Evolutionary conservation across 2,329 filamentous ascomycete species (phyloP), one percentile per base, ranked within the genome.

Genomic region (Verticillium nonalfalfae): DNA sequence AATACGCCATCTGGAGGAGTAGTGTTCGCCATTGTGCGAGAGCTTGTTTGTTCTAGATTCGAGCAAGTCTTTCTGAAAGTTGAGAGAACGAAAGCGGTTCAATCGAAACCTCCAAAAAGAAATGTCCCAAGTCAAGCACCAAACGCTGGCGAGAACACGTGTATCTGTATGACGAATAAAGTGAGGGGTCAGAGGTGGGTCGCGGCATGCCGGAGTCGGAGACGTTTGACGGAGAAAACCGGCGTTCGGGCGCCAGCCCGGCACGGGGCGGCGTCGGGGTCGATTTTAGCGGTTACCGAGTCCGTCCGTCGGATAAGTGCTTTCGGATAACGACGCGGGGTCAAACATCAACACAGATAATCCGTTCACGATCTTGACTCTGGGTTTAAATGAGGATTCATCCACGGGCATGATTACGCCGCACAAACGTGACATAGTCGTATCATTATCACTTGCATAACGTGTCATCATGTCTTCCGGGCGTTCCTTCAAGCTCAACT

Each of bases 1-100:
- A 80, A 83, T 66, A 84, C 79, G 60, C 81, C 81, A 56, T 77
- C 74, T 10, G 79, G 77, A 79, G 79, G 55, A 62, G 57, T 62
- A 54, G 59, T 40, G 15, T 60, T 35, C 7, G 58, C 21, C 40
- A 58, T 60, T 13, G 38, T 59, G 50, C 10, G 3, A 21, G 7
- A 5, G 45, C 21, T 10, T 36, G 35, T 52, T 18, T 52, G 45
- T n/a, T 52, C n/a, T n/a, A 9, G 18, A 21, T 21, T 31, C 9
- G 18, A 52, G 7, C 21, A 18, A 31, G 7, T n/a, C 10, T n/a
- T 9, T 9, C 9, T 36, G 35, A 52, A 52, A 11, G 45, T 10
- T 6, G 18, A 26, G 18, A 52, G 5, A 52, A 18, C 13, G 35
- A 36, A 13, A 36, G 9, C 35, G 9, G 35, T 36, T 36, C 35